These are phyloP conservation scores for Setaria italica DNA, from an alignment of 202 grass and related monocot genomes.

Conservation along the genomic window DNA sequence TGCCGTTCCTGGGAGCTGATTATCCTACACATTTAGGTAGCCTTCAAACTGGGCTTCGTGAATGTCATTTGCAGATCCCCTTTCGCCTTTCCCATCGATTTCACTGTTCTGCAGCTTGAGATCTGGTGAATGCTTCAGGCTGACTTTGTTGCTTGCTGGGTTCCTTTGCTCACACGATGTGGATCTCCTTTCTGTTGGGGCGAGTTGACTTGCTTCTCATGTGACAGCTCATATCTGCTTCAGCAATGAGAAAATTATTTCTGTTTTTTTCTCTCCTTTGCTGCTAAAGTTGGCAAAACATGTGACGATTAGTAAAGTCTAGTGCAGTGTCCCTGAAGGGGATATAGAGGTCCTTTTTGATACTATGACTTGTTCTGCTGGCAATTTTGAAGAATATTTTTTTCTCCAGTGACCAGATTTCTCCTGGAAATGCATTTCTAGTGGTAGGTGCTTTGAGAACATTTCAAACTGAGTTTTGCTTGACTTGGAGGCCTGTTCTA, in stretches of 20 bases:
- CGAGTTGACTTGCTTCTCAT: constrained; percentile 42
- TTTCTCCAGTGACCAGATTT: neutral
- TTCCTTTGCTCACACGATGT: neutral
- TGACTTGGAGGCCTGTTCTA: neutral
- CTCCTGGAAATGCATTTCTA: neutral
- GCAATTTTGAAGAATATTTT: neutral
- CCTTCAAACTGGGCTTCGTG: too few relatives aligned
- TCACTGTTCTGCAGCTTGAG: constrained; percentile 4
- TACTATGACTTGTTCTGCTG: neutral
- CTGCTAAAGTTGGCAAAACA: neutral
- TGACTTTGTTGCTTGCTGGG: constrained; percentile 6
- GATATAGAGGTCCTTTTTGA: neutral
- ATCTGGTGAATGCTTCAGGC: neutral
- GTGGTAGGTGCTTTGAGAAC: neutral
- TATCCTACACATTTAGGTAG: neutral
- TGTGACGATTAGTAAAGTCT: neutral
- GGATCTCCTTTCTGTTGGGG: constrained; percentile 23
- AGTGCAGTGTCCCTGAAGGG: neutral
- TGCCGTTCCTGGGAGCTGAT: neutral
- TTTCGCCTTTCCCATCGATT: neutral
- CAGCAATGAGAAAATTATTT: neutral
- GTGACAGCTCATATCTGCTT: constrained; percentile 4
- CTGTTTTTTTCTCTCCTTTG: neutral
- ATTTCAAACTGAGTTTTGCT: neutral
- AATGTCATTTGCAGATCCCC: neutral